Conservation (phyloP, 2,329 filamentous ascomycete genomes). For the Purpureocillium takamizusanense region DNA sequence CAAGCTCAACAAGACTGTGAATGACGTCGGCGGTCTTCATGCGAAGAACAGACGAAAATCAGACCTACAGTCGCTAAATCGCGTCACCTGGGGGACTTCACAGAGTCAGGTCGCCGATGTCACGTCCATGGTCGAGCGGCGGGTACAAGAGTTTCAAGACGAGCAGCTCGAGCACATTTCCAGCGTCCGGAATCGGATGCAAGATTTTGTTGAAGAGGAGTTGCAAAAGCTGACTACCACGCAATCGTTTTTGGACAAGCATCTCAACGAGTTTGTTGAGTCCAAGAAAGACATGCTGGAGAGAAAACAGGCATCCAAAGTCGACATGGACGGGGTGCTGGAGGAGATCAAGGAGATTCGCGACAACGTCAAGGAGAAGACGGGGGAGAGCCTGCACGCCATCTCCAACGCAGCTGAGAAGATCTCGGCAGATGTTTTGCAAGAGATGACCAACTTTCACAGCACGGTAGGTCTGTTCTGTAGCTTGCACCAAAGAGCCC, state of each 20-base stretch:
- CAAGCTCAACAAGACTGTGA: constrained; percentile 68
- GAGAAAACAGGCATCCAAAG: constrained; percentile 60
- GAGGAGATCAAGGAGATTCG: constrained; percentile 87
- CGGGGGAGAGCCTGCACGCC: constrained; percentile 75
- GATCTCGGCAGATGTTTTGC: constrained; percentile 82
- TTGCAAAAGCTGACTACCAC: constrained; percentile 61
- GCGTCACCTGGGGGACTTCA: constrained; percentile 67
- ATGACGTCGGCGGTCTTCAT: constrained; percentile 72
- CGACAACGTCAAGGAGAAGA: constrained; percentile 77
- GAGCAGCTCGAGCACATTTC: constrained; percentile 66
- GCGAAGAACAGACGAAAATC: constrained; percentile 82
- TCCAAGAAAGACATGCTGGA: constrained; percentile 60
- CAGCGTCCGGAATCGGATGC: constrained; percentile 62
- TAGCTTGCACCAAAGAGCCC: neutral
- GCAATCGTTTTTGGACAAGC: constrained; percentile 60
- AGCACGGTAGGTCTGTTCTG: constrained; percentile 37
- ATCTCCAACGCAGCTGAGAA: constrained; percentile 77
- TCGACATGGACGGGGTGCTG: constrained; percentile 83
- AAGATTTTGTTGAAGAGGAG: constrained; percentile 67
- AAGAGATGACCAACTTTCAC: constrained; percentile 78
- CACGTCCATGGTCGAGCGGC: constrained; percentile 66
- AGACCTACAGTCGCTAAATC: constrained; percentile 72
- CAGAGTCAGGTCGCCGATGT: constrained; percentile 68
- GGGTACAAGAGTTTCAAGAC: constrained; percentile 61
- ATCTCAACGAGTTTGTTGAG: constrained; percentile 56